Percentiles rank a stretch among this genome's conserved stretches.
Evolutionary conservation across 805 yeast genomes (phyloP).

Genomic region (Pachysolen tannophilus): DNA sequence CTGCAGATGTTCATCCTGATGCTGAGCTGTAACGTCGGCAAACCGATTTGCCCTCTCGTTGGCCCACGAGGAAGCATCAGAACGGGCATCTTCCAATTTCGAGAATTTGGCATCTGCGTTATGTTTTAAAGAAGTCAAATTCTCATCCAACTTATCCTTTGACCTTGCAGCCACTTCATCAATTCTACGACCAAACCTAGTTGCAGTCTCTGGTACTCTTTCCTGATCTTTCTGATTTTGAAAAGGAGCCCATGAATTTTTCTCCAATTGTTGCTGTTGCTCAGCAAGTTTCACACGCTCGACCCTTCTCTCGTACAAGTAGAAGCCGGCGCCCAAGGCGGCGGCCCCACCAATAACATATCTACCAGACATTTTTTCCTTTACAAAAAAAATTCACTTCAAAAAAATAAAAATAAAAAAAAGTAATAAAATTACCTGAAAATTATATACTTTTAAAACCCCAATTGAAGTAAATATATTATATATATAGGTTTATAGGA

Average conservation of each 20-base stretch:
- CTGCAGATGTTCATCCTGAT: no score
- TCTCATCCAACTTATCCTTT: slow-evolving; percentile 5
- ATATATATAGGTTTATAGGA: no score
- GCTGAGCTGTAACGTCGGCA: no score
- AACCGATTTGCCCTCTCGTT: background rate
- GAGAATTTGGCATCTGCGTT: background rate
- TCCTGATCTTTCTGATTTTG: no score
- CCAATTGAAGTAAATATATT: no score
- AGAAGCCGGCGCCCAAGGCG: slow-evolving; percentile 11
- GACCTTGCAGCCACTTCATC: slow-evolving; percentile 7
- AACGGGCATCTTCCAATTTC: background rate
- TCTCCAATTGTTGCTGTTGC: slow-evolving; percentile 3
- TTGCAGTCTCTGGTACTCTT: no score
- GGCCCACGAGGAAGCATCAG: slow-evolving; percentile 2
- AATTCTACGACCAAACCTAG: slow-evolving; percentile 5
- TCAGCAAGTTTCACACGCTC: no score
- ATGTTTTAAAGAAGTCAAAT: slow-evolving; percentile 2
- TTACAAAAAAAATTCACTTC: no score
- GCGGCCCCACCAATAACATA: slow-evolving; percentile 10
- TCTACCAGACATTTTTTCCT: slow-evolving; percentile 9
- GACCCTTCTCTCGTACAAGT: slow-evolving; percentile 8
- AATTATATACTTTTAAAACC: no score
- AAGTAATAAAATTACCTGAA: no score
- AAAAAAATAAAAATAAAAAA: no score
- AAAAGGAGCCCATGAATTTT: slow-evolving; percentile 5